Conservation (phyloP, 495 filamentous ascomycete species). For the Aspergillus diversus region DNA sequence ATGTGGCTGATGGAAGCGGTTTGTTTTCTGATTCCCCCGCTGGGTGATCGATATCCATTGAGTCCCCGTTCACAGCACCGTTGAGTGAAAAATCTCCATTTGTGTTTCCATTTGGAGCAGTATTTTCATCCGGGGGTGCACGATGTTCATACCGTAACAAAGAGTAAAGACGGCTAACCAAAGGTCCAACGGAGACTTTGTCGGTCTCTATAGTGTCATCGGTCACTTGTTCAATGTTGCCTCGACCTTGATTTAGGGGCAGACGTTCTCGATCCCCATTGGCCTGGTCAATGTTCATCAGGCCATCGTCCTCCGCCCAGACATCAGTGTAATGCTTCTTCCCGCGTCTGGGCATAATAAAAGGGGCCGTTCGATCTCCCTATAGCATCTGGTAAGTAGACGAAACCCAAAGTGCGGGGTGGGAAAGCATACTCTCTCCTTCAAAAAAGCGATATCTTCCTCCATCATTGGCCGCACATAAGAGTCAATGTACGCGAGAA, state of each 20-base stretch:
- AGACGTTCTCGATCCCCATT: conserved; percentile 63
- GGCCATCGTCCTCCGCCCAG: conserved; percentile 92
- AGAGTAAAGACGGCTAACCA: conserved; percentile 81
- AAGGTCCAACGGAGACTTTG: conserved; percentile 84
- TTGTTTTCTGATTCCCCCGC: conserved; percentile 47
- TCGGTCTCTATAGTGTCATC: conserved; percentile 86
- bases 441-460: conserved; percentile 91
- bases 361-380: conserved; percentile 81
- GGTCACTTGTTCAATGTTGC: conserved; percentile 80
- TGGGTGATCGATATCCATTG: conserved; percentile 52
- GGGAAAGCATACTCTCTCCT: conserved; percentile 63
- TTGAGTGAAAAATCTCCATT: conserved; percentile 55
- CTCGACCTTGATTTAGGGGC: conserved; percentile 79
- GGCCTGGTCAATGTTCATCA: conserved; percentile 66
- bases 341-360: conserved; percentile 83
- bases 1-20: conserved; percentile 69
- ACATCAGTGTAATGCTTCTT: conserved; percentile 83
- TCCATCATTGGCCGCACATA: conserved; percentile 90
- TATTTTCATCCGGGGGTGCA: conserved; percentile 56
- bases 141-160: conserved; percentile 83
- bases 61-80: conserved; percentile 55
- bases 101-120: conserved; percentile 51
- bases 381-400: conserved; percentile 31
- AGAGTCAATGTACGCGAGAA: conserved; percentile 84
- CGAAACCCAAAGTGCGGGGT: neutral